Evolutionary conservation across 805 yeast species (phyloP), one percentile per base, ranked within the genome.

Genomic region (Starmerella stigmatis): DNA sequence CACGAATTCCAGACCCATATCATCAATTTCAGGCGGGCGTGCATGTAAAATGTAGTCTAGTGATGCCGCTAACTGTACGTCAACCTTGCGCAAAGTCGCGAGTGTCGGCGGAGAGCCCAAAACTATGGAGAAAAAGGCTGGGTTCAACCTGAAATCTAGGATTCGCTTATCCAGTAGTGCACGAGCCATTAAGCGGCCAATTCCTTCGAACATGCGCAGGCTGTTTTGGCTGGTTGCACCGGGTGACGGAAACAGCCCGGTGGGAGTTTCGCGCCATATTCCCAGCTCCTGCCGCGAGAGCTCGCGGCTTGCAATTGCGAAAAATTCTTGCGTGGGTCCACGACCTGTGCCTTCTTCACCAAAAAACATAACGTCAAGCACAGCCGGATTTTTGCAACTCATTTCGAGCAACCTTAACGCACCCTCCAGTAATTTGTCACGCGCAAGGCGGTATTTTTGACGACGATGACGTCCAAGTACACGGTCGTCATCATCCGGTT

Each of bases 291-390:
- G 71, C 52, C 66, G 70, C 1, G 81, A 66, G 60, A 89, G 86
- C 51, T 79, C 86, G 46, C 70, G 75, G 0, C 96, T 86, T 2
- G 84, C 86, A 13, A 71, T 67, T 0, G 96, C 78, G 58, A 86
- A 89, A 58, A 92, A 89, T 62, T 89, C 98, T 51, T 88, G 68
- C 0, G 98, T 89, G 3, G 98, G 98, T 0, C 98, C 98, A 36
- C 86, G 65, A 0, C 98, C 98, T 0, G 95, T 80, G n/a, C 97
- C 98, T 6, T 73, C 95, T 60, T 89, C 98, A 52, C 81, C 86
- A 51, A 72, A 76, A 57, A 82, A 89, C 60, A 88, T 95, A 45
- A 92, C 78, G 56, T 89, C 97, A 19, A 89, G 64, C 4, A 83
- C 68, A 23, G 86, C 81, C 1, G 95, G 86, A n/a, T 79, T 72